Evolutionary conservation across 2,329 filamentous ascomycete genomes (phyloP).

Genomic region (Aspergillus niger): DNA sequence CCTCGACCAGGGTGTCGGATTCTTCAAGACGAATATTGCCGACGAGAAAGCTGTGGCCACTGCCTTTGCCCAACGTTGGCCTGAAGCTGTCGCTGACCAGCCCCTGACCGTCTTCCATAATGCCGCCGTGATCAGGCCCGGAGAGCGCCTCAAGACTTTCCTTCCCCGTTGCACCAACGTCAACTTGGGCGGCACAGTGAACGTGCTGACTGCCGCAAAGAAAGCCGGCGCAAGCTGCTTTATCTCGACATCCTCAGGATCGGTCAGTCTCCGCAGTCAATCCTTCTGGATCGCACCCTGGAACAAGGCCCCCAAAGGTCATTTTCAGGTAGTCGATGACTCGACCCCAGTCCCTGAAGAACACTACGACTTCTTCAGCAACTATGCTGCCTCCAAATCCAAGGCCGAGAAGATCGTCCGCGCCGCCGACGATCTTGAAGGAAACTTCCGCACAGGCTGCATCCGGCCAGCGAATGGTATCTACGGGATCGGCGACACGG

Average conservation of each 20-base stretch:
- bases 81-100: constrained; percentile 40
- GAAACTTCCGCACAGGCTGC: constrained; percentile 54
- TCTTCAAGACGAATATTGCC: constrained; percentile 54
- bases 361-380: constrained; percentile 48
- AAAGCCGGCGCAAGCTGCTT: constrained; percentile 53
- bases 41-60: constrained; percentile 46
- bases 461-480: constrained; percentile 58
- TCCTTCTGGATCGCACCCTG: constrained; percentile 51
- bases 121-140: constrained; percentile 56
- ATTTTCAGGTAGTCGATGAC: constrained; percentile 51
- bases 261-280: constrained; percentile 47
- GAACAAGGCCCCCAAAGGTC: constrained; percentile 41
- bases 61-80: constrained; percentile 55
- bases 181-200: constrained; percentile 55
- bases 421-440: constrained; percentile 40
- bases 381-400: constrained; percentile 57
- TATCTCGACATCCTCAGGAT: constrained; percentile 57
- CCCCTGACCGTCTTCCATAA: constrained; percentile 62
- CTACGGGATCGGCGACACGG: constrained; percentile 52
- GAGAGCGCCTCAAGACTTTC: constrained; percentile 50
- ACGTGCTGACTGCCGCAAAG: constrained; percentile 53
- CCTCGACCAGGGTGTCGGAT: constrained; percentile 48
- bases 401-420: constrained; percentile 56
- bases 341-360: constrained; percentile 42
- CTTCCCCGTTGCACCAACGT: constrained; percentile 52